A percentile compares a stretch with the other conserved stretches of the same genome.
Conservation (phyloP, 768 basidiomycete genomes). For the Psilocybe cyanescens region DNA sequence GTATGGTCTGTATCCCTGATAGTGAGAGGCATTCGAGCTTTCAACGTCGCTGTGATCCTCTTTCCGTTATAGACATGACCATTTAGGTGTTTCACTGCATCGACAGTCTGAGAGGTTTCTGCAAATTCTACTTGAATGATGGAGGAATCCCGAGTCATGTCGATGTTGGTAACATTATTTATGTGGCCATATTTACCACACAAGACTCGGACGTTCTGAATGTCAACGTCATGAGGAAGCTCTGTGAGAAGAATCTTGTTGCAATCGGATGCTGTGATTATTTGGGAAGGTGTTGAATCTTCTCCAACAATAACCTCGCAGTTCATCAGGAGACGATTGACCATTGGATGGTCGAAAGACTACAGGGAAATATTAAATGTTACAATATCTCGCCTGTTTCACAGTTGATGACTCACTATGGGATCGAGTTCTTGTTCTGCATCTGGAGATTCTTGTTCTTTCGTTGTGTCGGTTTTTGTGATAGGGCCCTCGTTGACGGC, state of each 20-base stretch:
- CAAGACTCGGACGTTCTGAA: constrained; percentile 33
- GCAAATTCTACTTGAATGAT: constrained; percentile 33
- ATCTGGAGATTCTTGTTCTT: not conserved
- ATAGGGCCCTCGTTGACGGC: not conserved
- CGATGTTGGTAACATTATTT: constrained; percentile 22
- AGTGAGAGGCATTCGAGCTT: constrained; percentile 21
- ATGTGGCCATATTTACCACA: constrained; percentile 33
- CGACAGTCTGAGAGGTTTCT: constrained; percentile 30
- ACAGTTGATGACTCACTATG: not conserved
- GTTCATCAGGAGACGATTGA: constrained; percentile 30
- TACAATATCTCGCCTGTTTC: not conserved
- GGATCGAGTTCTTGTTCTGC: not conserved
- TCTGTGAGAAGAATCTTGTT: constrained; percentile 41
- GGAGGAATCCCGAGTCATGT: constrained; percentile 21
- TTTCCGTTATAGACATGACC: constrained; percentile 27
- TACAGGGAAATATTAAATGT: not conserved
- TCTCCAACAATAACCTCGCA: constrained; percentile 37
- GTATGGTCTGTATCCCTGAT: constrained; percentile 13
- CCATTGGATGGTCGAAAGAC: constrained; percentile 22
- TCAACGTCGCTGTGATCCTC: constrained; percentile 30
- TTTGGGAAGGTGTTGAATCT: constrained; percentile 29
- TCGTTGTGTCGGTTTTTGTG: not conserved
- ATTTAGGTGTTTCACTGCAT: constrained; percentile 37
- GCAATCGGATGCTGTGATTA: constrained; percentile 45
- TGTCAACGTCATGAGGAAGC: constrained; percentile 35